phyloP scores from a whole-genome alignment of 2,329 filamentous ascomycete species.

The Neurospora crassa region DNA sequence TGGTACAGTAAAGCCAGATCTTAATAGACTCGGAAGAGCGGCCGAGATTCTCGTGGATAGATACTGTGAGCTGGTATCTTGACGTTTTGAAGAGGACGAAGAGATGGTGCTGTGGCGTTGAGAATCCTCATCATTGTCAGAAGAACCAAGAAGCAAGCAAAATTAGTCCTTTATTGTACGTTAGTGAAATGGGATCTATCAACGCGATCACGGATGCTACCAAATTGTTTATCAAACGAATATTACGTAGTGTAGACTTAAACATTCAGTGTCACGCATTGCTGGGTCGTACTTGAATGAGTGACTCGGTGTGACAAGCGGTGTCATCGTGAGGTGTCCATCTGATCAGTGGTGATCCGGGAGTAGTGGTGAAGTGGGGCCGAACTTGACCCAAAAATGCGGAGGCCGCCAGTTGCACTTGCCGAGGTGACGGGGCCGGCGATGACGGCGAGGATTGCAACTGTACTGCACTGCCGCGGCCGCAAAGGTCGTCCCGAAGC shows the following conservation, averaged over 20 bases:
- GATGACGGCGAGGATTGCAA: neutral
- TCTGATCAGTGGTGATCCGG: neutral
- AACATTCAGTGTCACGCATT: neutral
- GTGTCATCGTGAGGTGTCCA: neutral
- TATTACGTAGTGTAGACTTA: neutral
- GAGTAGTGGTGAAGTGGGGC: neutral
- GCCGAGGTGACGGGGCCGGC: neutral
- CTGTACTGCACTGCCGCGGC: neutral
- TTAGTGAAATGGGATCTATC: neutral
- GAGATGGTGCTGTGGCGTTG: no score
- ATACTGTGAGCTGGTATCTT: no score
- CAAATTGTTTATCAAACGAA: neutral
- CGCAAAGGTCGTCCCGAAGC: neutral
- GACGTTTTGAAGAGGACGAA: no score
- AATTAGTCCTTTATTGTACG: neutral
- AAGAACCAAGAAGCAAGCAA: no score
- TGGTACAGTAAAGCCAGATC: no score
- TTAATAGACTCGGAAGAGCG: no score
- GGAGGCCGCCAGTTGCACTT: neutral
- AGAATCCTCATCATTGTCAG: no score
- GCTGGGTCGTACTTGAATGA: neutral
- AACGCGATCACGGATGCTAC: no score
- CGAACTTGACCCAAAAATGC: neutral
- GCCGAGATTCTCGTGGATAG: no score
- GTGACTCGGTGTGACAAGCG: neutral